A percentile compares a stretch with the other conserved stretches of the same genome.
Conservation (phyloP, 768 basidiomycete genomes). For the Boletus subparvulus region DNA sequence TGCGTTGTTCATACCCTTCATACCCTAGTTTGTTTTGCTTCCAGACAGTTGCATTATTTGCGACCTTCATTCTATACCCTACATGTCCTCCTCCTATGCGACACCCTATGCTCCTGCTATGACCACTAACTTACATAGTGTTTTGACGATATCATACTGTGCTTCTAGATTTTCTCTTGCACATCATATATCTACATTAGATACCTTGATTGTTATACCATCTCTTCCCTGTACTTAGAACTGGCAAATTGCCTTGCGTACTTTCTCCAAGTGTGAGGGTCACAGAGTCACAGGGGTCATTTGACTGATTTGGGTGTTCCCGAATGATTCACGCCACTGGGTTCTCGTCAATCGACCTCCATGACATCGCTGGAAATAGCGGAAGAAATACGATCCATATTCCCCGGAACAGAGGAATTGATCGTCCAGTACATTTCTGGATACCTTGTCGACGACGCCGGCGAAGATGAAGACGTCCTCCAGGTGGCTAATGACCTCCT, state of each 20-base stretch:
- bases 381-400: slow-evolving; percentile 65
- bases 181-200: slow-evolving; percentile 20
- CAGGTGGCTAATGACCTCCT: slow-evolving; percentile 72
- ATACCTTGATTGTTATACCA: slow-evolving; percentile 16
- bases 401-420: slow-evolving; percentile 81
- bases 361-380: slow-evolving; percentile 80
- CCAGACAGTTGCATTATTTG: background rate
- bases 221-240: background rate
- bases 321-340: background rate
- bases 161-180: slow-evolving; percentile 19
- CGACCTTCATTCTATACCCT: slow-evolving; percentile 16
- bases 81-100: slow-evolving; percentile 19
- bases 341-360: background rate
- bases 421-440: slow-evolving; percentile 86
- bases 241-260: background rate
- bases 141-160: slow-evolving; percentile 25
- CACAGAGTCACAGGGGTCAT: background rate
- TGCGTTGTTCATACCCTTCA: slow-evolving; percentile 21
- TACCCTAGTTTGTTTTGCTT: slow-evolving; percentile 3
- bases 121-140: slow-evolving; percentile 2
- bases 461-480: slow-evolving; percentile 86
- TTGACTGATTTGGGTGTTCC: background rate
- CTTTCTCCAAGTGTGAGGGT: background rate
- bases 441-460: slow-evolving; percentile 84
- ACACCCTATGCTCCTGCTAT: slow-evolving; percentile 17